Base-by-base conservation (phyloP, 2,329 filamentous ascomycete species). In the Septoria linicola region DNA sequence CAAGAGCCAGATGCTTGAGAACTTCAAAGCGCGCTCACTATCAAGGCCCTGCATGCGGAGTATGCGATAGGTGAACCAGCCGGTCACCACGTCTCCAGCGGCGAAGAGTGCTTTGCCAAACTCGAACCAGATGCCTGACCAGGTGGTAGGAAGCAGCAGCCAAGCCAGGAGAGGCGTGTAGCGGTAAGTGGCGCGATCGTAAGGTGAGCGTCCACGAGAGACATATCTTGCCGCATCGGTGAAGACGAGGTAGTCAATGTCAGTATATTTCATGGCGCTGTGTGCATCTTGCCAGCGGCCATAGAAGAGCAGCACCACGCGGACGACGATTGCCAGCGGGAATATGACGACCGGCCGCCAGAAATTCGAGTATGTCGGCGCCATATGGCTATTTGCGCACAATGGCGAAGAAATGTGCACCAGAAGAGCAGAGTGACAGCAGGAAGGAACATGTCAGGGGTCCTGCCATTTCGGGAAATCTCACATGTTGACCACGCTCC, bases 181-280 rank as follows among this genome's bases (percentile, higher is more conserved):
- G 54, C 93, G 87, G 75, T 99, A 99, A 0, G 93, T 99, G 66
- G 93, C 92, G 47, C 93, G 83, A 34, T 81, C 80, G 69, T 99
- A 99, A 1, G 93, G 93, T 0, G 88, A 88, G 40, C 74, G 72
- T 3, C 81, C 81, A n/a, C 72, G 75, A 3, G 84, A 73, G 36
- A 89, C 74, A 70, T 87, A 92, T 59, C 88, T 87, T 2, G 93
- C 83, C 20, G 93, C 93, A 70, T 97, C 92, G 41, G 93, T 97
- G 76, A 99, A 99, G 69, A 99, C 93, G 59, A 90, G 84, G 73
- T 99, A 99, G 77, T 99, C 93, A 64, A 99, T 96, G 72, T 99
- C 93, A 44, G 93, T 99, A 76, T 97, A 99, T 73, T 97, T 97
- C 66, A 99, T 75, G 11, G 92, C 85, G 6, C 90, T 95, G 72